These are phyloP conservation scores for Zasmidium cellare DNA, from an alignment of 2,329 filamentous ascomycete genomes.

Conservation along the genomic window DNA sequence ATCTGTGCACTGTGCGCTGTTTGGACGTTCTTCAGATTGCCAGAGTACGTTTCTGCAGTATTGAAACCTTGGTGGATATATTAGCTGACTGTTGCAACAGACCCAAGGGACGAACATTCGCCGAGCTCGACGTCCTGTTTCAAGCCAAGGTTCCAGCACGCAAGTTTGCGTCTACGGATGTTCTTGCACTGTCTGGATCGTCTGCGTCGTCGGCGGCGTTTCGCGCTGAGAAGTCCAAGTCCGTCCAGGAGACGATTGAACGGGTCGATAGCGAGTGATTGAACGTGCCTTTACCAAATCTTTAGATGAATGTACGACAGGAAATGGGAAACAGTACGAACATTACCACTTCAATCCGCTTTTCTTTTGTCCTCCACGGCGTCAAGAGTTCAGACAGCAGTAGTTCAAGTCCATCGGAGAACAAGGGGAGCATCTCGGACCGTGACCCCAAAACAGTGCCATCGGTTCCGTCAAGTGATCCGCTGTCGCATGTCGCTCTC, in stretches of 20 bases:
- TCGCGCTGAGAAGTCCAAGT: background rate
- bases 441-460: no score
- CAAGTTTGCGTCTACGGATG: slow-evolving; percentile 36
- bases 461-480: background rate
- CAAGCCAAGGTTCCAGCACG: slow-evolving; percentile 46
- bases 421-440: no score
- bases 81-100: background rate
- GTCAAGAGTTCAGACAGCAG: no score
- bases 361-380: no score
- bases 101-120: slow-evolving; percentile 44
- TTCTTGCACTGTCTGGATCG: background rate
- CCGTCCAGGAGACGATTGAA: background rate
- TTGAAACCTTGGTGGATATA: background rate
- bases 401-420: no score
- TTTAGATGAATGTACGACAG: no score
- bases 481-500: background rate
- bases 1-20: slow-evolving; percentile 36
- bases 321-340: no score
- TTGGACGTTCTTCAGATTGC: slow-evolving; percentile 48
- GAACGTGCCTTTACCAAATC: background rate
- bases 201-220: background rate
- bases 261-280: background rate
- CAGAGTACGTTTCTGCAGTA: slow-evolving; percentile 31
- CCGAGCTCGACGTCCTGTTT: slow-evolving; percentile 59
- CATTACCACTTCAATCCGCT: no score